A percentile compares a stretch with the other conserved stretches of the same genome.
These are phyloP conservation scores for Malassezia vespertilionis DNA, from an alignment of 1,284 basidiomycete genomes.

Conservation along the genomic window DNA sequence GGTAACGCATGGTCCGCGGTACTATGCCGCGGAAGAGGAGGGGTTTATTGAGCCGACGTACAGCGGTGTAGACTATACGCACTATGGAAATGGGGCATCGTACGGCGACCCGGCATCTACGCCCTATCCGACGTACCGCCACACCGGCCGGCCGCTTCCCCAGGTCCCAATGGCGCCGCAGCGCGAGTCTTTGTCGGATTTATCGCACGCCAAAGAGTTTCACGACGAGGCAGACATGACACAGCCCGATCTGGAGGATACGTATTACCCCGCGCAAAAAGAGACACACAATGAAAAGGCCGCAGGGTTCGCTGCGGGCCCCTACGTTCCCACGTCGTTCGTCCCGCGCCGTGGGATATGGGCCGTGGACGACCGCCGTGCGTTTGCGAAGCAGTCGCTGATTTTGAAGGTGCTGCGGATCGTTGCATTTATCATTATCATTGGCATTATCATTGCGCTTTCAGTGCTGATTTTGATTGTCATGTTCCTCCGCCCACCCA, in stretches of 20 bases:
- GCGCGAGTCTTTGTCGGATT: not conserved
- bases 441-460: constrained; percentile 31
- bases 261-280: not conserved
- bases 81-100: too few relatives aligned
- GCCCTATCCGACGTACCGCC: too few relatives aligned
- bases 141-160: not conserved
- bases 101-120: too few relatives aligned
- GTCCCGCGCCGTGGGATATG: constrained; percentile 24
- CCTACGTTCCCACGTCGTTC: not conserved
- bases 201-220: not conserved
- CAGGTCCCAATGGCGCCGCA: not conserved
- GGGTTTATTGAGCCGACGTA: too few relatives aligned
- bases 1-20: too few relatives aligned
- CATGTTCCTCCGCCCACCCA: constrained; percentile 38
- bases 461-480: constrained; percentile 35
- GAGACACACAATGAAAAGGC: too few relatives aligned
- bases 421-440: constrained; percentile 30
- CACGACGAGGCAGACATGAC: too few relatives aligned
- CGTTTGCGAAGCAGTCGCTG: constrained; percentile 26
- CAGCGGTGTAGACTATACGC: too few relatives aligned
- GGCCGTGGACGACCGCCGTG: constrained; percentile 31
- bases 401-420: constrained; percentile 32
- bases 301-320: not conserved
- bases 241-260: not conserved
- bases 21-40: too few relatives aligned